Evolutionary conservation across 2,329 filamentous ascomycete genomes (phyloP).

Genomic region (Passalora sequoiae): DNA sequence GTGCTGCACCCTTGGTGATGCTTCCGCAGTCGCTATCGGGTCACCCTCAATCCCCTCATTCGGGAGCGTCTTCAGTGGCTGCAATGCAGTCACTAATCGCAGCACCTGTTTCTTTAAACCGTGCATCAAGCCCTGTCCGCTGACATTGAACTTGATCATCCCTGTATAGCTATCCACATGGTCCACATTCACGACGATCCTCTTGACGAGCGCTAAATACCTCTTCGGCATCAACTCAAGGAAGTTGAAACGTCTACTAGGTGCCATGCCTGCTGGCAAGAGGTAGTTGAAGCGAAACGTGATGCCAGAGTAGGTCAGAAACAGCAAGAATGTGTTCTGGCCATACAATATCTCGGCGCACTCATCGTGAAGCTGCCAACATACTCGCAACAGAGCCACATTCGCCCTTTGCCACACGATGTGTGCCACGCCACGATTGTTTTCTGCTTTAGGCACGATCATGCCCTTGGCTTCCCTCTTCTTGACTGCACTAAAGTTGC

Average conservation of each 20-base stretch:
- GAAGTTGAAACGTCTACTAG: conserved; percentile 38
- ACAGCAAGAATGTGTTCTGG: conserved; percentile 42
- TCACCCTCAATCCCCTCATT: conserved; percentile 1
- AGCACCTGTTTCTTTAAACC: conserved; percentile 40
- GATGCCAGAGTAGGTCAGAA: conserved; percentile 42
- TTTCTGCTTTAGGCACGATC: conserved; percentile 16
- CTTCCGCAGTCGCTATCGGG: neutral
- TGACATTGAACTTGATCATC: conserved; percentile 50
- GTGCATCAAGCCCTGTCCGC: conserved; percentile 40
- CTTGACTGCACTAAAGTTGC: conserved; percentile 31
- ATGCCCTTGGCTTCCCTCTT: conserved; percentile 26
- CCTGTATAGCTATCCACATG: conserved; percentile 47
- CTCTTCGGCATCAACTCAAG: conserved; percentile 39
- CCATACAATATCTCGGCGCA: conserved; percentile 45
- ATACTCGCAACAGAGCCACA: conserved; percentile 38
- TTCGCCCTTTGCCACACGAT: conserved; percentile 42
- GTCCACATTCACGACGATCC: conserved; percentile 43
- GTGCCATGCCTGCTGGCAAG: conserved; percentile 38
- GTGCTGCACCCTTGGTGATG: too few species aligned
- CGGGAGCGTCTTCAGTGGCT: conserved; percentile 1
- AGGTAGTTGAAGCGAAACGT: conserved; percentile 43
- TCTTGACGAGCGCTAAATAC: conserved; percentile 40
- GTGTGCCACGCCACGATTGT: conserved; percentile 13
- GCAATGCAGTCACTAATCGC: conserved; percentile 38
- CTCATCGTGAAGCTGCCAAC: conserved; percentile 42